A percentile compares a stretch with the other conserved stretches of the same genome.
These are phyloP conservation scores for Pseudogymnoascus sp. DNA, from an alignment of 2,329 filamentous ascomycete species.

Conservation along the genomic window DNA sequence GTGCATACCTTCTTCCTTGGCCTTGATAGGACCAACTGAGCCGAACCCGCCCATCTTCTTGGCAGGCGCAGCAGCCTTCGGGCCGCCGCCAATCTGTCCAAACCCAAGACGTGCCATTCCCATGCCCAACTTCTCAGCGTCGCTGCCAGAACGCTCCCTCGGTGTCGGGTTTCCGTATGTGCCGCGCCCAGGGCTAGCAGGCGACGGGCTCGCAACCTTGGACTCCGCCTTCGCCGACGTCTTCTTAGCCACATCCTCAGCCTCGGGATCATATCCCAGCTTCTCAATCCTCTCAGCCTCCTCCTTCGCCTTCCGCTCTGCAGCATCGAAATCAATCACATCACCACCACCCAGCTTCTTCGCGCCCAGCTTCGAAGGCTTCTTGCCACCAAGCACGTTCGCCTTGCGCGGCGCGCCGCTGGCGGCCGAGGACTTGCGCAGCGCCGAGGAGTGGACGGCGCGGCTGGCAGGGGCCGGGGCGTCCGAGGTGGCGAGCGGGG, in stretches of 20 bases:
- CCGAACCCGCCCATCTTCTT: slow-evolving; percentile 83
- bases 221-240: slow-evolving; percentile 25
- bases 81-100: slow-evolving; percentile 65
- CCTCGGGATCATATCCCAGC: slow-evolving; percentile 89
- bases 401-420: slow-evolving; percentile 64
- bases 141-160: slow-evolving; percentile 59
- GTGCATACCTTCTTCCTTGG: slow-evolving; percentile 56
- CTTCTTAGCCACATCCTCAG: slow-evolving; percentile 52
- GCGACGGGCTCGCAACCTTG: slow-evolving; percentile 62
- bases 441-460: slow-evolving; percentile 68
- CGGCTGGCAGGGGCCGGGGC: slow-evolving; percentile 57
- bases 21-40: slow-evolving; percentile 67
- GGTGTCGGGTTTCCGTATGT: slow-evolving; percentile 54
- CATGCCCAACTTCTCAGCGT: slow-evolving; percentile 86
- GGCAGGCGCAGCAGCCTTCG: slow-evolving; percentile 49
- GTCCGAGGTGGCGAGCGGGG: slow-evolving; percentile 63
- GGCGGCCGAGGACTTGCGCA: slow-evolving; percentile 62
- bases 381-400: slow-evolving; percentile 80
- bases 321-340: slow-evolving; percentile 90
- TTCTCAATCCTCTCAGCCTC: slow-evolving; percentile 94
- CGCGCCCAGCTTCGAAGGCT: slow-evolving; percentile 72
- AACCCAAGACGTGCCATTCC: slow-evolving; percentile 79
- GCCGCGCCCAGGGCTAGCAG: slow-evolving; percentile 56
- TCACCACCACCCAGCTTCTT: slow-evolving; percentile 74
- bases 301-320: slow-evolving; percentile 93